A percentile compares a stretch with the other conserved stretches of the same genome.
Evolutionary conservation across 192 early-diverging fungal genomes (phyloP).

Genomic region (Backusella australiensis): DNA sequence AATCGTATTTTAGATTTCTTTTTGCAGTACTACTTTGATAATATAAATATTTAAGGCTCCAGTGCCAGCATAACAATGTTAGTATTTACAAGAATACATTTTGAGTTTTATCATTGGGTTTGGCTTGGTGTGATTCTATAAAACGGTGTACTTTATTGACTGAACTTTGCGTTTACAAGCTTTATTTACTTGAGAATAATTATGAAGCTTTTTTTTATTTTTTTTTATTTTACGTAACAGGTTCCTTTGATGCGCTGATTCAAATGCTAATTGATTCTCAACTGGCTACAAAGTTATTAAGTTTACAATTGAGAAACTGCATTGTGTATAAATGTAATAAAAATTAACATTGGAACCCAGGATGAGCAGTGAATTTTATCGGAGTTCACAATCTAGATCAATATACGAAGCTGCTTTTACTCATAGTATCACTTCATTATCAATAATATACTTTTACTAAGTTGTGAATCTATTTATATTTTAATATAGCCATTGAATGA

Average conservation of each 20-base stretch:
- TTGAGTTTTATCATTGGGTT: background rate
- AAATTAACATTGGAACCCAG: background rate
- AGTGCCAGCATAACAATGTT: background rate
- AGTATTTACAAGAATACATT: background rate
- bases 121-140: background rate
- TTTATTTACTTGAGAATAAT: background rate
- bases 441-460: background rate
- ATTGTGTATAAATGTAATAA: background rate
- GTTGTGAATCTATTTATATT: background rate
- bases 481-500: background rate
- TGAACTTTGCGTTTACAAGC: background rate
- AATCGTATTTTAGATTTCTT: too few relatives aligned
- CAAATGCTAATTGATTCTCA: background rate
- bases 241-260: background rate
- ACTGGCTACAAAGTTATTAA: background rate
- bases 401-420: background rate
- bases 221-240: background rate
- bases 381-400: background rate
- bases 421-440: background rate
- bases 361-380: background rate
- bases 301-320: background rate
- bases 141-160: background rate
- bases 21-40: too few relatives aligned
- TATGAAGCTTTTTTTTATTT: background rate
- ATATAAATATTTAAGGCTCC: too few relatives aligned